A percentile compares a stretch with the other conserved stretches of the same genome.
phyloP scores from a whole-genome alignment of 495 filamentous ascomycete species.

The Xylaria castorea region DNA sequence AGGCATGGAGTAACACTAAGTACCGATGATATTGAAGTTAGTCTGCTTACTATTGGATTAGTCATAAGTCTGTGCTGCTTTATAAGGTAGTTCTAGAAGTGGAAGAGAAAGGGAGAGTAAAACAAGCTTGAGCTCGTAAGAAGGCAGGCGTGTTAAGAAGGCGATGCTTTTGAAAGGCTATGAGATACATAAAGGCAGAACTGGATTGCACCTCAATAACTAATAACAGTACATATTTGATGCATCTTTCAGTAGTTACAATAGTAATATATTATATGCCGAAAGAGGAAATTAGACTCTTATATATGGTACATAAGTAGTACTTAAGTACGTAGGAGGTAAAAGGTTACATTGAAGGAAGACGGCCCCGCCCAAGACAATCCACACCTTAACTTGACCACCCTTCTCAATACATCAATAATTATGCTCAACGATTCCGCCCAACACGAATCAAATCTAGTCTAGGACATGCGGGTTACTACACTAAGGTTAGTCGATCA shows the following conservation, averaged over 20 bases:
- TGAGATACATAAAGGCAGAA: neutral
- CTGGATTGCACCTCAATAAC: no score
- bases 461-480: neutral
- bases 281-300: neutral
- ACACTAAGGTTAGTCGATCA: neutral
- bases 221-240: no score
- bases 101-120: neutral
- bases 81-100: neutral
- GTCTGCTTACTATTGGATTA: neutral
- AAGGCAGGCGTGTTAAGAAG: neutral
- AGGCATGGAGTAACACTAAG: neutral
- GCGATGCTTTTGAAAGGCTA: neutral
- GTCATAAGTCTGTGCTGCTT: neutral
- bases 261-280: neutral
- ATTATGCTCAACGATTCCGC: neutral
- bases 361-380: neutral
- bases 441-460: neutral
- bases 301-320: neutral
- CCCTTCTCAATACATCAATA: slow-evolving; percentile 2
- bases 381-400: slow-evolving; percentile 14
- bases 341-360: neutral
- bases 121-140: neutral
- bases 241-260: no score
- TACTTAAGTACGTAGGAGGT: neutral
- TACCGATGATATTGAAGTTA: neutral